phyloP scores from a whole-genome alignment of 306 rosid species.

The Vigna trinervia region DNA sequence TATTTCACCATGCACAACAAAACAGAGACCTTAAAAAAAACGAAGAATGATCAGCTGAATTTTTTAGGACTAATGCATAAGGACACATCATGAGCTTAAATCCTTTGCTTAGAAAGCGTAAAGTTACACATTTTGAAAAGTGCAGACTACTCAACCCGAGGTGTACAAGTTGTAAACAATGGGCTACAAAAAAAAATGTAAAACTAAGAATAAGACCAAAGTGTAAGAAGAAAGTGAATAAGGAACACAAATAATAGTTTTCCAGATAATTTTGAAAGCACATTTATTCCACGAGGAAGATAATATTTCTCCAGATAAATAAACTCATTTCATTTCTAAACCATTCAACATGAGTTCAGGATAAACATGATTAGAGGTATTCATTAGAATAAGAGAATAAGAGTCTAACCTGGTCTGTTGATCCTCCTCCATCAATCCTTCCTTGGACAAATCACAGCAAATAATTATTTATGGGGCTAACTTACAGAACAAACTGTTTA shows the following conservation, averaged over 20 bases:
- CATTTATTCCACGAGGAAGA: no score
- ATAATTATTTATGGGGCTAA: constrained; percentile 50
- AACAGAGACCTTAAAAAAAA: neutral
- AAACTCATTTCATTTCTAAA: no score
- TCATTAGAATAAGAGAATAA: constrained; percentile 42
- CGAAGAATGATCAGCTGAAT: neutral
- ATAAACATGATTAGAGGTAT: constrained; percentile 22
- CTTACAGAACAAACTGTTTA: constrained; percentile 35
- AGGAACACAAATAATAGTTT: neutral
- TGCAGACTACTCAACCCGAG: neutral
- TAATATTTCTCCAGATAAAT: constrained; percentile 24
- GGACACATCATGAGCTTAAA: neutral
- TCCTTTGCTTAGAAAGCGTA: neutral
- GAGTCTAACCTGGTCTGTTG: constrained; percentile 45
- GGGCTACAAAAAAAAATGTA: neutral
- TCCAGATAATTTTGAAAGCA: neutral
- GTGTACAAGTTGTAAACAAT: neutral
- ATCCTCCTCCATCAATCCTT: no score
- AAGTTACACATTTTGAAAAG: constrained; percentile 13
- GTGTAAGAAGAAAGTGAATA: constrained; percentile 22
- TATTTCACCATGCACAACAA: constrained; percentile 16
- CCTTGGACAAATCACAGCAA: neutral
- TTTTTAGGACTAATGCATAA: constrained; percentile 4
- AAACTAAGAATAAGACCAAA: constrained; percentile 9
- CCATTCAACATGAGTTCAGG: no score